Conservation (phyloP, 2,329 filamentous ascomycete genomes). For the Colletotrichum zoysiae region DNA sequence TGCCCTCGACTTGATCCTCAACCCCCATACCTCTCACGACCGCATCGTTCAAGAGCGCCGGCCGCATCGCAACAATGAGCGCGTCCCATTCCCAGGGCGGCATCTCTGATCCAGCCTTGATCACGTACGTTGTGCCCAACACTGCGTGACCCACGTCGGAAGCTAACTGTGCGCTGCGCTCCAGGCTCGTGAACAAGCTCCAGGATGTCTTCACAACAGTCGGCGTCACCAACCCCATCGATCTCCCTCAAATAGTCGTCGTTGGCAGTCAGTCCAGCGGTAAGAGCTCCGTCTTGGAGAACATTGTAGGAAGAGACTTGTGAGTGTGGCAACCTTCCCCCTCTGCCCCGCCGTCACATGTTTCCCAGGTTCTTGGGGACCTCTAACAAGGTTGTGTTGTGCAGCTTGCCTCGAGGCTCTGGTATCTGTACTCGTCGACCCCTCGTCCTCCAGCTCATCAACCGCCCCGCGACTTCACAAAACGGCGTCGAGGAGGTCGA, state of each 20-base stretch:
- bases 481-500: slow-evolving; percentile 81
- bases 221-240: slow-evolving; percentile 98
- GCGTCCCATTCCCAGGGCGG: slow-evolving; percentile 56
- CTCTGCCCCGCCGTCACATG: slow-evolving; percentile 40
- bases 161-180: slow-evolving; percentile 32
- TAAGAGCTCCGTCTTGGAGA: slow-evolving; percentile 99
- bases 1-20: slow-evolving; percentile 18
- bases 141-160: slow-evolving; percentile 38
- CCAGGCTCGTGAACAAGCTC: slow-evolving; percentile 93
- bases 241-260: slow-evolving; percentile 97
- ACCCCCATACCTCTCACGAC: slow-evolving; percentile 1
- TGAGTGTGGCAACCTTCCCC: slow-evolving; percentile 63
- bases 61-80: slow-evolving; percentile 39
- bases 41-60: slow-evolving; percentile 18
- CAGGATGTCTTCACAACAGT: slow-evolving; percentile 99
- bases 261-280: slow-evolving; percentile 99
- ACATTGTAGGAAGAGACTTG: slow-evolving; percentile 99
- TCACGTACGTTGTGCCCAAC: slow-evolving; percentile 63
- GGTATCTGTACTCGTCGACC: slow-evolving; percentile 97
- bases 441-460: slow-evolving; percentile 97
- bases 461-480: slow-evolving; percentile 75
- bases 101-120: slow-evolving; percentile 75
- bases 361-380: slow-evolving; percentile 15
- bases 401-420: slow-evolving; percentile 92
- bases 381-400: slow-evolving; percentile 46